Conservation (phyloP, 371 early-diverging fungal species). For the Rhizopus stolonifer region DNA sequence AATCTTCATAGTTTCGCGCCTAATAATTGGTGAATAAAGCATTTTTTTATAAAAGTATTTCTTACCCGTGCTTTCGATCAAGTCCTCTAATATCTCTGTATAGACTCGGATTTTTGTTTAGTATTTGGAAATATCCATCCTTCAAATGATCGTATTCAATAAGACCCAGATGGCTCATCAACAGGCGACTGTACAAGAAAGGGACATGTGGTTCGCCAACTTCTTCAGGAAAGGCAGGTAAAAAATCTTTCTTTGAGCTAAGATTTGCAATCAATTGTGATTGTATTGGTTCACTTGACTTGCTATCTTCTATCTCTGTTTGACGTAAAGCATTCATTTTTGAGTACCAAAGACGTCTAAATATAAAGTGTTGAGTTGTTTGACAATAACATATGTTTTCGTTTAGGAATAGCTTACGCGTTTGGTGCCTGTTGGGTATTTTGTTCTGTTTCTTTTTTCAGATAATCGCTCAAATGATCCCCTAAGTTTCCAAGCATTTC, state of each 20-base stretch:
- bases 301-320: constrained; percentile 18
- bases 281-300: constrained; percentile 28
- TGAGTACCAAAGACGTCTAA: constrained; percentile 44
- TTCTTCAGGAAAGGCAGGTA: constrained; percentile 52
- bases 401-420: constrained; percentile 22
- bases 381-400: no score
- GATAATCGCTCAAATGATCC: constrained; percentile 51
- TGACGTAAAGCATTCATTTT: constrained; percentile 48
- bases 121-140: constrained; percentile 66
- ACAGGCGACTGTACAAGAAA: constrained; percentile 65
- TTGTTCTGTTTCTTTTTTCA: constrained; percentile 53
- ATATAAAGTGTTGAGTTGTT: constrained; percentile 7
- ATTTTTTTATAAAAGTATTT: neutral
- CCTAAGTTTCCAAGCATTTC: constrained; percentile 40
- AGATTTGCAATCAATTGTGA: constrained; percentile 43
- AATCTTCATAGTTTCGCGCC: constrained; percentile 86
- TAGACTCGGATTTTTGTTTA: constrained; percentile 67
- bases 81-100: constrained; percentile 75
- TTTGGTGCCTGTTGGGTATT: constrained; percentile 37
- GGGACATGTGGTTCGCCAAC: constrained; percentile 55
- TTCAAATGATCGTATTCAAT: constrained; percentile 73
- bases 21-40: constrained; percentile 13
- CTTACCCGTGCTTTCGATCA: constrained; percentile 75
- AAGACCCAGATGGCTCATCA: constrained; percentile 76
- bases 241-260: constrained; percentile 58